Percentiles rank a stretch among this genome's conserved stretches.
phyloP scores from a whole-genome alignment of 495 filamentous ascomycete genomes.

The Lentithecium fluviatile region DNA sequence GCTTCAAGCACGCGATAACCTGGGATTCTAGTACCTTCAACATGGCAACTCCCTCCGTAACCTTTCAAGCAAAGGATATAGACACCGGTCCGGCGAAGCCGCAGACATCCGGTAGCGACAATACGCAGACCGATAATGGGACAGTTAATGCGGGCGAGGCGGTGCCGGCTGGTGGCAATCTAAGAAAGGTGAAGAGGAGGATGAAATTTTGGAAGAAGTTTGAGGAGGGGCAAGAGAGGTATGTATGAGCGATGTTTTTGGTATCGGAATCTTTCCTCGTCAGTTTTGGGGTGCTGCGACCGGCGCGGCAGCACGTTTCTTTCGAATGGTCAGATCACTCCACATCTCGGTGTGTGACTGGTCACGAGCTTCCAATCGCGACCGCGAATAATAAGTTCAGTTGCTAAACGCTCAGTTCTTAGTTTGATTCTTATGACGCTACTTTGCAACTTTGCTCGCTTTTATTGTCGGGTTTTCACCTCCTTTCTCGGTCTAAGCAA shows the following conservation, averaged over 20 bases:
- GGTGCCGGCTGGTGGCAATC: neutral
- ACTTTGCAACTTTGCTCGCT: too few relatives aligned
- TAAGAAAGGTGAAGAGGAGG: neutral
- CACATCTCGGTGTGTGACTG: too few relatives aligned
- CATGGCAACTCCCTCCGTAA: constrained; percentile 5
- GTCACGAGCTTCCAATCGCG: too few relatives aligned
- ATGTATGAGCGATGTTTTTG: neutral
- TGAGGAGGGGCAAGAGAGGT: constrained; percentile 16
- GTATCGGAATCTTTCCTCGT: neutral
- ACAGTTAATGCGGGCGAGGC: neutral
- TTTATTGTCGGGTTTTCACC: too few relatives aligned
- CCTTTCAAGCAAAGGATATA: neutral
- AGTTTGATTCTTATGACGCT: too few relatives aligned
- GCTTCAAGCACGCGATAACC: neutral
- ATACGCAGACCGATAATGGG: neutral
- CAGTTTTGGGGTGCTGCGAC: neutral
- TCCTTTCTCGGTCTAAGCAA: neutral
- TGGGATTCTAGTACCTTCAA: neutral
- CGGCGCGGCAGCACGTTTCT: too few relatives aligned
- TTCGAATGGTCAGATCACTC: too few relatives aligned
- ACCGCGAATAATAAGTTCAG: too few relatives aligned
- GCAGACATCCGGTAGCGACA: constrained; percentile 14
- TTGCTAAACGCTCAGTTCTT: too few relatives aligned
- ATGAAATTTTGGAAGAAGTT: constrained; percentile 18
- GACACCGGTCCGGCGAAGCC: constrained; percentile 13